Percentiles rank a stretch among this genome's conserved stretches.
Conservation (phyloP, 805 yeast genomes). For the Spathaspora sp. region DNA sequence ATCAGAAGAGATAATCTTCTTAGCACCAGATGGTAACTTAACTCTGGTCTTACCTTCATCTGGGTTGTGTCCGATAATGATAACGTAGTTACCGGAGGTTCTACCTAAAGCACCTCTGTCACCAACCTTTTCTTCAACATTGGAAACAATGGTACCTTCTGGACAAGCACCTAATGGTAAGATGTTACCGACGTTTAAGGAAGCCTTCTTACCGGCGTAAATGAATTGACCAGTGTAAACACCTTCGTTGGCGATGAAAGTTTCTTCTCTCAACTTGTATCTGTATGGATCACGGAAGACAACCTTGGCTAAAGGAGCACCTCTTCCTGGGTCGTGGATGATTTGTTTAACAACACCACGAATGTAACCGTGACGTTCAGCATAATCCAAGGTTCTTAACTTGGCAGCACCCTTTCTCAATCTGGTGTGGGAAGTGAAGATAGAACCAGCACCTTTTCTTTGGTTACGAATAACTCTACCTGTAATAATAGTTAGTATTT, state of each 20-base stretch:
- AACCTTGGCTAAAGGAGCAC: slow-evolving; percentile 99
- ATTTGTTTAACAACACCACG: slow-evolving; percentile 99
- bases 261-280: slow-evolving; percentile 97
- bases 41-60: slow-evolving; percentile 99
- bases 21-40: slow-evolving; percentile 98
- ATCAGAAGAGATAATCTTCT: slow-evolving; percentile 90
- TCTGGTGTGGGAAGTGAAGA: slow-evolving; percentile 99
- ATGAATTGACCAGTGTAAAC: slow-evolving; percentile 99
- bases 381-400: slow-evolving; percentile 97
- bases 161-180: slow-evolving; percentile 96
- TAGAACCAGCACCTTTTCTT: slow-evolving; percentile 99
- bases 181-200: slow-evolving; percentile 94
- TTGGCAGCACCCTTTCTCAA: slow-evolving; percentile 99
- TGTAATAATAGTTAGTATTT: slow-evolving; percentile 21
- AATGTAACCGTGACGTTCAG: slow-evolving; percentile 99
- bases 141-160: slow-evolving; percentile 98
- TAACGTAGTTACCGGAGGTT: slow-evolving; percentile 99
- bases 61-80: slow-evolving; percentile 98
- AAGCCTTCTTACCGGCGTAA: slow-evolving; percentile 98
- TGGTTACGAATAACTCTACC: slow-evolving; percentile 99
- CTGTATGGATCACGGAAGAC: slow-evolving; percentile 99
- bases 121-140: slow-evolving; percentile 98
- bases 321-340: slow-evolving; percentile 99
- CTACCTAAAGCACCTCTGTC: slow-evolving; percentile 99
- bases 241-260: slow-evolving; percentile 99